A percentile compares a stretch with the other conserved stretches of the same genome.
These are phyloP conservation scores for Nicotiana rustica DNA, from an alignment of 305 asterid species.

Conservation along the genomic window DNA sequence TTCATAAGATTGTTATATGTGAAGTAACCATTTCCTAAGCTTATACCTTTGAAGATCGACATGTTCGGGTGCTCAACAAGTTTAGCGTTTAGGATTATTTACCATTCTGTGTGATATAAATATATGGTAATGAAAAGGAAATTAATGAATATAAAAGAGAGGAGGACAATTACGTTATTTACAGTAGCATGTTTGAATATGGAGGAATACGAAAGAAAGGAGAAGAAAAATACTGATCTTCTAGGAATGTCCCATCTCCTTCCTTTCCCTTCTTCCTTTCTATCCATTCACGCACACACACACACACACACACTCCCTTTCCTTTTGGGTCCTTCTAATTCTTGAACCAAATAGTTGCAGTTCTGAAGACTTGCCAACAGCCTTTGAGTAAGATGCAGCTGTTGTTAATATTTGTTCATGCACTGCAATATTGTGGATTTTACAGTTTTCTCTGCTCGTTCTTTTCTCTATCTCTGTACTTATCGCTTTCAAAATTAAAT, in stretches of 20 bases:
- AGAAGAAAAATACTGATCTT: constrained; percentile 11
- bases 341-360: constrained; percentile 4
- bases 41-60: neutral
- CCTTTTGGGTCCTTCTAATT: neutral
- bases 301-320: neutral
- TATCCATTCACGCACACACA: neutral
- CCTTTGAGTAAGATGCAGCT: neutral
- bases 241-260: neutral
- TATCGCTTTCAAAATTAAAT: constrained; percentile 11
- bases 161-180: neutral
- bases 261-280: neutral
- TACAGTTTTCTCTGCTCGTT: neutral
- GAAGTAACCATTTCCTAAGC: constrained; percentile 6
- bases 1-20: constrained; percentile 8
- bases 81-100: neutral
- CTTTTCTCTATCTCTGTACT: constrained; percentile 9
- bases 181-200: neutral
- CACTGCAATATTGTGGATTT: neutral
- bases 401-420: constrained; percentile 23
- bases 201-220: neutral
- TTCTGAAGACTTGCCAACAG: constrained; percentile 2
- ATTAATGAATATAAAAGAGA: constrained; percentile 13
- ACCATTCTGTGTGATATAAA: neutral
- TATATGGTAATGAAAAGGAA: neutral
- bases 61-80: constrained; percentile 27